Percentiles rank a stretch among this genome's conserved stretches.
These are phyloP conservation scores for Chimonanthus salicifolius DNA, from an alignment of 164 flowering plant species.

Conservation along the genomic window DNA sequence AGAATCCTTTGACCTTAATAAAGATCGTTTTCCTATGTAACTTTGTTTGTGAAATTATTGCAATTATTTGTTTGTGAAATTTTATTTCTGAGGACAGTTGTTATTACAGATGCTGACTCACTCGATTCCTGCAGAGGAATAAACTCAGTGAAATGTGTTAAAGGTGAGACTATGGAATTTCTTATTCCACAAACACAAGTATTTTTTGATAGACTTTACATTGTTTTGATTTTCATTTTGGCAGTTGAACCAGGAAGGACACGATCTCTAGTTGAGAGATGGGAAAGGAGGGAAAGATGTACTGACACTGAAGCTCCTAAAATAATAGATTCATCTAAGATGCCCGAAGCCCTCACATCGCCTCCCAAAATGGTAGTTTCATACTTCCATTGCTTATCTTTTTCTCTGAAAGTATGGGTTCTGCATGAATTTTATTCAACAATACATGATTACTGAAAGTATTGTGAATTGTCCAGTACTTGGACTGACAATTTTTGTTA, in stretches of 20 bases:
- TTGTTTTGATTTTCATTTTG: conserved; percentile 15
- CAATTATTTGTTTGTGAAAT: neutral
- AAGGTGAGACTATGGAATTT: conserved; percentile 33
- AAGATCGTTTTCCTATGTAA: too few species aligned
- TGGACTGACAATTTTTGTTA: too few species aligned
- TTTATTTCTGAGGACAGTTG: neutral
- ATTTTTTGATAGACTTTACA: conserved; percentile 2
- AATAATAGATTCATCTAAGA: conserved; percentile 12
- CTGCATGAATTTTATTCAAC: conserved; percentile 4
- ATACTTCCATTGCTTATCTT: neutral
- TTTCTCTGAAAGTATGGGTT: neutral
- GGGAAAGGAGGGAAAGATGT: conserved; percentile 57
- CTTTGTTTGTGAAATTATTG: neutral
- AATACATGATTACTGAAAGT: neutral
- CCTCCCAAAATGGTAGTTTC: conserved; percentile 20
- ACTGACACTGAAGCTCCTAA: conserved; percentile 28
- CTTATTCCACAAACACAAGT: neutral
- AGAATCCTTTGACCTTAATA: too few species aligned
- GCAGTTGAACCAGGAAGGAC: conserved; percentile 77
- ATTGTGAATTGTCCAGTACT: neutral
- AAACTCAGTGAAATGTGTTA: conserved; percentile 42
- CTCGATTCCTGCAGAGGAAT: conserved; percentile 21
- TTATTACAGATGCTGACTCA: conserved; percentile 38
- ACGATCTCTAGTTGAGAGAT: conserved; percentile 79
- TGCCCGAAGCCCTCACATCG: conserved; percentile 19